Evolutionary conservation across 202 grass and related monocot genomes (phyloP).

Genomic region (Zoysia matrella): DNA sequence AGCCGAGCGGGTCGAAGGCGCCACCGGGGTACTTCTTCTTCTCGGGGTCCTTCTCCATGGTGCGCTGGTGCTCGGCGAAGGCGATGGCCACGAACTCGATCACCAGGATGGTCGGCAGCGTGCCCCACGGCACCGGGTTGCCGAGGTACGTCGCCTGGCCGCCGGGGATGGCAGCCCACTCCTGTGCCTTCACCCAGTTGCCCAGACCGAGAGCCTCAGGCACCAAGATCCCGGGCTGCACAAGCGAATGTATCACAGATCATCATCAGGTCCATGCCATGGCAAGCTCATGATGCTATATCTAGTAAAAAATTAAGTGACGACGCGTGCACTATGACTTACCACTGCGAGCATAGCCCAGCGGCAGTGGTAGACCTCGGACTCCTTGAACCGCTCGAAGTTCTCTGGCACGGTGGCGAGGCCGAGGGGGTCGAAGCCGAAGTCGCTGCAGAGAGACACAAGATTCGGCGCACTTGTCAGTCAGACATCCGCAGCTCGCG

Average conservation of each 20-base stretch:
- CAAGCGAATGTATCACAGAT: not conserved
- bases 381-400: conserved; percentile 99
- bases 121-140: conserved; percentile 88
- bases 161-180: conserved; percentile 88
- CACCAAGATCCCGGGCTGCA: conserved; percentile 82
- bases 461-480: not conserved
- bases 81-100: conserved; percentile 97
- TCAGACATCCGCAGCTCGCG: not conserved
- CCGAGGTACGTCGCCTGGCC: conserved; percentile 94
- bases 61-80: conserved; percentile 99
- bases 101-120: conserved; percentile 83
- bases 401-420: conserved; percentile 90
- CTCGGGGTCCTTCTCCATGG: conserved; percentile 99
- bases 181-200: conserved; percentile 99
- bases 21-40: conserved; percentile 99
- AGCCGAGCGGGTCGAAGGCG: conserved; percentile 94
- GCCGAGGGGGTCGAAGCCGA: conserved; percentile 88
- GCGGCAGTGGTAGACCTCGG: conserved; percentile 97
- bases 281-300: not conserved
- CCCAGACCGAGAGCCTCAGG: conserved; percentile 93
- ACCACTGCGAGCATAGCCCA: conserved; percentile 99
- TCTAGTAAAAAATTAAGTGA: not conserved
- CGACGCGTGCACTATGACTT: not conserved
- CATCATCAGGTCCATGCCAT: not conserved
- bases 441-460: conserved; percentile 58